Evolutionary conservation across 2,329 filamentous ascomycete species (phyloP).

Genomic region (Ceratocystiopsis minuta): DNA sequence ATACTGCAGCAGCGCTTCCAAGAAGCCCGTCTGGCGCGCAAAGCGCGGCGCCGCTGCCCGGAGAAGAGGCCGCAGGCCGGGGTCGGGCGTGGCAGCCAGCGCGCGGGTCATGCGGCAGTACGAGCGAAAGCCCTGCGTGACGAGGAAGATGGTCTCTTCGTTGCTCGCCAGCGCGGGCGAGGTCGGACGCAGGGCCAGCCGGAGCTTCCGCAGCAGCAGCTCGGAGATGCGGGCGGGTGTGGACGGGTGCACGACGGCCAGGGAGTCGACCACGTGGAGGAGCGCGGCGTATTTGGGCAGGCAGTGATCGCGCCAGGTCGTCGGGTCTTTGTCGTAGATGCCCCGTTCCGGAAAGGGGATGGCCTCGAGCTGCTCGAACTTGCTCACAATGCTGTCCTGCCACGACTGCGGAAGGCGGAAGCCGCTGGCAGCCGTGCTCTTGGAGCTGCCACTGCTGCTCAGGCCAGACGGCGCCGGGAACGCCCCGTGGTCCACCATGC

Average conservation of each 20-base stretch:
- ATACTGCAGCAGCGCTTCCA: constrained; percentile 43
- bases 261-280: constrained; percentile 40
- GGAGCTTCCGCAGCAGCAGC: constrained; percentile 46
- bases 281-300: constrained; percentile 51
- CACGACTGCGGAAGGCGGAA: constrained; percentile 43
- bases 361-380: constrained; percentile 46
- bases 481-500: constrained; percentile 37
- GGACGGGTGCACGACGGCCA: constrained; percentile 43
- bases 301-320: constrained; percentile 43
- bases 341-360: constrained; percentile 47
- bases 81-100: constrained; percentile 34
- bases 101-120: constrained; percentile 49
- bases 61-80: constrained; percentile 44
- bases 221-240: constrained; percentile 49
- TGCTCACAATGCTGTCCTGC: constrained; percentile 55
- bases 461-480: constrained; percentile 23
- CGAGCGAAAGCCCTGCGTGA: constrained; percentile 56
- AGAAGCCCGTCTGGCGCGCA: constrained; percentile 45
- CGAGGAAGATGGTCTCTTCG: constrained; percentile 52
- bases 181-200: constrained; percentile 44
- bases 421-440: constrained; percentile 29
- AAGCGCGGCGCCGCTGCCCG: constrained; percentile 49
- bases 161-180: constrained; percentile 31
- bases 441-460: neutral
- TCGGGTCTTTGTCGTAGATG: constrained; percentile 41